Percentiles rank a stretch among this genome's conserved stretches.
phyloP scores from a whole-genome alignment of 2,329 filamentous ascomycete species.

The Teratosphaeria gauchensis region DNA sequence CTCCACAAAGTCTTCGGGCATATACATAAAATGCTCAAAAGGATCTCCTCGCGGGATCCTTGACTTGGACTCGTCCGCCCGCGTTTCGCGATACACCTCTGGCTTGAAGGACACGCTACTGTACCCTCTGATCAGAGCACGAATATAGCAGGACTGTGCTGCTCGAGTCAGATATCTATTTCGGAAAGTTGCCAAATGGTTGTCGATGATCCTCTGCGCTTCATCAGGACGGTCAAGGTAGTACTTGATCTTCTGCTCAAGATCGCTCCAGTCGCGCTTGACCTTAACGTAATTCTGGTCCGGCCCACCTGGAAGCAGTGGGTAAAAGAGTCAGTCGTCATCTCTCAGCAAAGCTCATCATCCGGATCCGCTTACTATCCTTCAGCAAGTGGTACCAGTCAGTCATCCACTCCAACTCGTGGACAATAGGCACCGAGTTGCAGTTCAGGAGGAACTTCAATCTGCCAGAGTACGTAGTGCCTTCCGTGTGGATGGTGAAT shows the following conservation, averaged over 20 bases:
- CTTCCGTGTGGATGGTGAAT: constrained; percentile 22
- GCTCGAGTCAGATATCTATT: not conserved
- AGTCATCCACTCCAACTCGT: constrained; percentile 17
- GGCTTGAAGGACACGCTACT: not conserved
- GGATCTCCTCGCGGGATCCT: not conserved
- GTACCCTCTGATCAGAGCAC: not conserved
- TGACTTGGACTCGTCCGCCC: not conserved
- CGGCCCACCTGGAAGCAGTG: not conserved
- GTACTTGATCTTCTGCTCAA: not conserved
- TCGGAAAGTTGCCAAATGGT: not conserved
- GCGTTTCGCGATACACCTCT: not conserved
- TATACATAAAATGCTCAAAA: not conserved
- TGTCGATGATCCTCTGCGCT: not conserved
- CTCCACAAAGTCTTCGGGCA: not conserved
- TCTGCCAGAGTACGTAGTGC: constrained; percentile 18
- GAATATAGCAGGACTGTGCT: constrained; percentile 1
- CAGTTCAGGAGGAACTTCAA: constrained; percentile 23
- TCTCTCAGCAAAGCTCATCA: not conserved
- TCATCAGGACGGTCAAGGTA: not conserved
- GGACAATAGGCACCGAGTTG: constrained; percentile 18
- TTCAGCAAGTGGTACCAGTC: constrained; percentile 19
- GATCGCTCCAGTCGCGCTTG: not conserved
- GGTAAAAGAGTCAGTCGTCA: not conserved
- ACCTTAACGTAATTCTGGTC: not conserved
- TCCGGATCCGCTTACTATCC: not conserved